These are phyloP conservation scores for Syzygium malaccense DNA, from an alignment of 441 rosid species.

Conservation along the genomic window DNA sequence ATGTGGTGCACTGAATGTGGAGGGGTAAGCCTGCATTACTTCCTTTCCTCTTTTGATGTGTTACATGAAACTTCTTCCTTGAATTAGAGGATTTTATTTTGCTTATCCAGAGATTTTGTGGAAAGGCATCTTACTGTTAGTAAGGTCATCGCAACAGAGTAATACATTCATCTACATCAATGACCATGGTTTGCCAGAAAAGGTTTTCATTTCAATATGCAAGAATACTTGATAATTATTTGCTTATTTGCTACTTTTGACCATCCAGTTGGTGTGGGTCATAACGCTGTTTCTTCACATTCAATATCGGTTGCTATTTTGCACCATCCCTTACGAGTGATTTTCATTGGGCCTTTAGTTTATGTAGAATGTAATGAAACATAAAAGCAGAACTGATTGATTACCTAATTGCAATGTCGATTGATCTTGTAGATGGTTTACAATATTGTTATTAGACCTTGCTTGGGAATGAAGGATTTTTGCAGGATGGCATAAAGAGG, in stretches of 20 bases:
- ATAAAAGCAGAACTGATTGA: neutral
- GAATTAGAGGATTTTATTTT: neutral
- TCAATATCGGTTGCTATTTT: neutral
- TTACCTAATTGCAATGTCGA: neutral
- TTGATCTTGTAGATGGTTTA: neutral
- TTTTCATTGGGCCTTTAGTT: neutral
- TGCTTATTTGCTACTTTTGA: neutral
- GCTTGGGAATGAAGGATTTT: neutral
- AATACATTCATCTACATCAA: neutral
- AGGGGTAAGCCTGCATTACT: slow-evolving; percentile 37
- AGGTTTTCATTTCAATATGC: neutral
- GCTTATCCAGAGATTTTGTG: neutral
- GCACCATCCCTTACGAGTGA: neutral
- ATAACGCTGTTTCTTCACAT: neutral
- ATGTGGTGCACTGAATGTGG: slow-evolving; percentile 52
- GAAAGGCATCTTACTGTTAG: neutral
- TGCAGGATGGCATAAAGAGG: neutral
- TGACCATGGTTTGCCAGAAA: neutral
- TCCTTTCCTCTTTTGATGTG: neutral
- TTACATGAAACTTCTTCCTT: neutral
- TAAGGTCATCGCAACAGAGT: neutral
- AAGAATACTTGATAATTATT: neutral
- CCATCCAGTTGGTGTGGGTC: neutral
- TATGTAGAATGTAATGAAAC: neutral
- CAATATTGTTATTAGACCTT: neutral